phyloP scores from a whole-genome alignment of 129 eudicot genomes.

The Centrapalus pauciflorus region DNA sequence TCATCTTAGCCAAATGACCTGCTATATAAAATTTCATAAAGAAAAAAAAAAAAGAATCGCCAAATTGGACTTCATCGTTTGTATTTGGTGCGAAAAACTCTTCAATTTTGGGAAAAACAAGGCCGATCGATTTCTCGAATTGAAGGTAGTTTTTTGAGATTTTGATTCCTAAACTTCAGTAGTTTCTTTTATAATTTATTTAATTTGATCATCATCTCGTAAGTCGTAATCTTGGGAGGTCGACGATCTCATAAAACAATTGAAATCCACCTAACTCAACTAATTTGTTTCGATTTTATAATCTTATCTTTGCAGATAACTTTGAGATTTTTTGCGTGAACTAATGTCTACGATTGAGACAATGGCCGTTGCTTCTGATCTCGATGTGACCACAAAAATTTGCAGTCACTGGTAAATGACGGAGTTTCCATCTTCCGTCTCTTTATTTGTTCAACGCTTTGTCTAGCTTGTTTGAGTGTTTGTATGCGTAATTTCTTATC shows the following conservation, averaged over 20 bases:
- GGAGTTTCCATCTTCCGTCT: not conserved
- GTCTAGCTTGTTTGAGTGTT: not conserved
- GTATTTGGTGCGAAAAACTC: not conserved
- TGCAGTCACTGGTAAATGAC: slow-evolving; percentile 2
- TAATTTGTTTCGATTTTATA: not conserved
- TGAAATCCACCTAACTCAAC: not conserved
- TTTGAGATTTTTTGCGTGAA: not conserved
- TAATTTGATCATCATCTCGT: not conserved
- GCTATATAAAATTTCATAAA: not conserved
- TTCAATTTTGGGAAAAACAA: not conserved
- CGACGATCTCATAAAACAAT: not conserved
- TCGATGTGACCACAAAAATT: not conserved
- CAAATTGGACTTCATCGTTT: not conserved
- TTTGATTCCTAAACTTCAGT: not conserved
- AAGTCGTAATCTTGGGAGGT: not conserved
- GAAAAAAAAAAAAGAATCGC: not conserved
- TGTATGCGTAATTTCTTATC: not conserved
- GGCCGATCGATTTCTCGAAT: not conserved
- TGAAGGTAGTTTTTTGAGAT: not conserved
- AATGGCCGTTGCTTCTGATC: slow-evolving; percentile 10
- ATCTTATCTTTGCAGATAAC: not conserved
- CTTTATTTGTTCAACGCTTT: no score
- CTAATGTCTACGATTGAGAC: not conserved
- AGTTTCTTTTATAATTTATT: not conserved
- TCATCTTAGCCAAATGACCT: no score